These are phyloP conservation scores for Coprinellus aureogranulatus DNA, from an alignment of 768 basidiomycete genomes.

Conservation along the genomic window DNA sequence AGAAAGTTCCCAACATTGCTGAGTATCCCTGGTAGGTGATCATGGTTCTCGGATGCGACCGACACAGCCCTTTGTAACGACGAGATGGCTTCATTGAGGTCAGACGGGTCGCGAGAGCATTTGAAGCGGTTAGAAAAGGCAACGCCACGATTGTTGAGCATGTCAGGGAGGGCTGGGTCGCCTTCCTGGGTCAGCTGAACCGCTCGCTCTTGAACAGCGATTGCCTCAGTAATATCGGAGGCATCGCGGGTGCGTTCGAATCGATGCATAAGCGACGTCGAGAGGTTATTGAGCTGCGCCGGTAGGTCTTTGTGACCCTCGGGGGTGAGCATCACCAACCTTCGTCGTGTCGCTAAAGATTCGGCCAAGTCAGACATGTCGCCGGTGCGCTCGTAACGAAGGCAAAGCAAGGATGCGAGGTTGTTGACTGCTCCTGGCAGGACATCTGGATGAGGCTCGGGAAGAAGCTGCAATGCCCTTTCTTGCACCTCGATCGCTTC, in stretches of 20 bases:
- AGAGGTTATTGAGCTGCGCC: constrained; percentile 16
- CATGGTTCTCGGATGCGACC: neutral
- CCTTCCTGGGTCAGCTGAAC: constrained; percentile 16
- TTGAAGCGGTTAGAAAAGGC: neutral
- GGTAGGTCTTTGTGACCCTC: constrained; percentile 16
- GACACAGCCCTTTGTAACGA: neutral
- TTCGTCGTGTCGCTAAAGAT: constrained; percentile 15
- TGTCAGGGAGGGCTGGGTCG: neutral
- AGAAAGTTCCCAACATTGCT: neutral
- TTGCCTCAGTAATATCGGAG: constrained; percentile 16
- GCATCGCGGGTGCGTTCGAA: constrained; percentile 19
- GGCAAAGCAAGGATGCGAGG: constrained; percentile 16
- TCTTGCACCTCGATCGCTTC: neutral
- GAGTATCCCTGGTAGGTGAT: neutral
- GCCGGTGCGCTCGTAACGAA: constrained; percentile 20
- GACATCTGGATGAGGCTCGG: constrained; percentile 12
- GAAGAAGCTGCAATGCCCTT: neutral
- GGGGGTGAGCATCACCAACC: constrained; percentile 17
- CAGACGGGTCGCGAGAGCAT: neutral
- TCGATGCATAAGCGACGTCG: constrained; percentile 13
- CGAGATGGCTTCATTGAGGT: neutral
- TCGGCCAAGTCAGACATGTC: constrained; percentile 23
- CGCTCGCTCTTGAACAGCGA: constrained; percentile 6
- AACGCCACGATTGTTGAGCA: neutral
- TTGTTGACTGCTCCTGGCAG: constrained; percentile 12